Conservation (phyloP, 2,329 filamentous ascomycete genomes). For the Epichloe gansuensis region DNA sequence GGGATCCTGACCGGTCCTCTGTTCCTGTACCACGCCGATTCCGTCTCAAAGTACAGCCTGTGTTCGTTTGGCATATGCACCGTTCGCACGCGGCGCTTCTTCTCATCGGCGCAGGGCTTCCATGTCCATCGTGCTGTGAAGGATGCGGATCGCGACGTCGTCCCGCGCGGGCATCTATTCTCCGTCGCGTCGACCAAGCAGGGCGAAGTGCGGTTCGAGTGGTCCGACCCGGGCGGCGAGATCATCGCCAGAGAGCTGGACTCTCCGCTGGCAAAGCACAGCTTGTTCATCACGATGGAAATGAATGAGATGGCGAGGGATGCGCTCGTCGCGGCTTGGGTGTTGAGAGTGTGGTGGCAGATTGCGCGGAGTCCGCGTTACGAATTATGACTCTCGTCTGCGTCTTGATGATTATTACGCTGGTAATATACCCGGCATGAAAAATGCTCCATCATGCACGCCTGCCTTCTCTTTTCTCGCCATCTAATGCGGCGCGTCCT, state of each 20-base stretch:
- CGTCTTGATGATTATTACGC: too few species aligned
- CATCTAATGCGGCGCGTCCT: constrained; percentile 5
- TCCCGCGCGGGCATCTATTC: constrained; percentile 16
- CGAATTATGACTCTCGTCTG: background rate
- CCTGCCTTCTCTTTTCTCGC: background rate
- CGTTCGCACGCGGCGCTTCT: constrained; percentile 11
- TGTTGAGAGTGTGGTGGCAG: constrained; percentile 22
- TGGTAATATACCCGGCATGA: too few species aligned
- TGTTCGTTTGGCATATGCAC: constrained; percentile 18
- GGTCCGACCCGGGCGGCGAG: constrained; percentile 16
- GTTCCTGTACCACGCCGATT: constrained; percentile 22
- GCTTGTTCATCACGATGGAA: constrained; percentile 19
- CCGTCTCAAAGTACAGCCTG: constrained; percentile 15
- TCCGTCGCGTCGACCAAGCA: constrained; percentile 15
- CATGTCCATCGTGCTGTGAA: constrained; percentile 18
- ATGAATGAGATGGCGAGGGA: constrained; percentile 18
- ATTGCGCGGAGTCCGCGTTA: constrained; percentile 9
- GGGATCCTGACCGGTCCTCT: constrained; percentile 13
- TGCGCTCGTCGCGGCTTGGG: constrained; percentile 23
- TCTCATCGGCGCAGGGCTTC: constrained; percentile 14
- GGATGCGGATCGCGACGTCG: constrained; percentile 12
- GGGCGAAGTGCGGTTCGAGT: constrained; percentile 18
- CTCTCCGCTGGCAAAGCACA: constrained; percentile 13
- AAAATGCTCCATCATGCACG: background rate
- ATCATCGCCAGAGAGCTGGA: constrained; percentile 22